A percentile compares a stretch with the other conserved stretches of the same genome.
These are phyloP conservation scores for Colletotrichum simmondsii DNA, from an alignment of 2,329 filamentous ascomycete species.

Conservation along the genomic window DNA sequence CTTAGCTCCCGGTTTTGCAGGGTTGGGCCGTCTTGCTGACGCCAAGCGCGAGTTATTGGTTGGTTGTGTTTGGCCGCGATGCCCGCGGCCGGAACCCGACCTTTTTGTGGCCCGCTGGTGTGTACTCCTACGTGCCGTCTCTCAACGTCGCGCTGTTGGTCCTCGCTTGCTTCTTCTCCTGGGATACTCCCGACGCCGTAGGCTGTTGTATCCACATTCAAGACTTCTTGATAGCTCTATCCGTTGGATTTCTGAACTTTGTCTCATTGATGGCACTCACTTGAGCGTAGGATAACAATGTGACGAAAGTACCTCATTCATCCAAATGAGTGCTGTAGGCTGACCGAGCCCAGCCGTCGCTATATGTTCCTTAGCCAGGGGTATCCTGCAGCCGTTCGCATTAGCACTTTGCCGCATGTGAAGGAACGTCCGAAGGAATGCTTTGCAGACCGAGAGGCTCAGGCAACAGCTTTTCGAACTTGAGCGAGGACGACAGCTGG, in stretches of 20 bases:
- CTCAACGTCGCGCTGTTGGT: background rate
- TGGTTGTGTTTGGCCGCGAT: slow-evolving; percentile 1
- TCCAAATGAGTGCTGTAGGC: background rate
- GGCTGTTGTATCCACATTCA: background rate
- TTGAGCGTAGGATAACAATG: too few relatives aligned
- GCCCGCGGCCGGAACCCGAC: background rate
- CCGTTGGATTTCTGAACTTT: background rate
- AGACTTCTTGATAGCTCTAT: background rate
- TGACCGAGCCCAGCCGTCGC: background rate
- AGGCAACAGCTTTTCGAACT: background rate
- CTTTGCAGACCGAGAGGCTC: background rate
- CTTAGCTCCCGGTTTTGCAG: slow-evolving; percentile 15
- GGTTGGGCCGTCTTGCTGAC: slow-evolving; percentile 29
- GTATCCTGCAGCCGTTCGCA: slow-evolving; percentile 1
- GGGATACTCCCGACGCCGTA: background rate
- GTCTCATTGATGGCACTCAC: background rate
- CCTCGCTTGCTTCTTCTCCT: background rate
- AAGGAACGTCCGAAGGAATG: background rate
- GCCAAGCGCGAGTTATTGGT: slow-evolving; percentile 12
- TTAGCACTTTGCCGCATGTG: background rate
- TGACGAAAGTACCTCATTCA: background rate
- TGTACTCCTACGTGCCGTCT: background rate
- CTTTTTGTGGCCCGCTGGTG: background rate
- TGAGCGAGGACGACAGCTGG: slow-evolving; percentile 11
- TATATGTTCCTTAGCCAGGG: background rate